Conservation (phyloP, 306 rosid species). For the Albizia julibrissin region DNA sequence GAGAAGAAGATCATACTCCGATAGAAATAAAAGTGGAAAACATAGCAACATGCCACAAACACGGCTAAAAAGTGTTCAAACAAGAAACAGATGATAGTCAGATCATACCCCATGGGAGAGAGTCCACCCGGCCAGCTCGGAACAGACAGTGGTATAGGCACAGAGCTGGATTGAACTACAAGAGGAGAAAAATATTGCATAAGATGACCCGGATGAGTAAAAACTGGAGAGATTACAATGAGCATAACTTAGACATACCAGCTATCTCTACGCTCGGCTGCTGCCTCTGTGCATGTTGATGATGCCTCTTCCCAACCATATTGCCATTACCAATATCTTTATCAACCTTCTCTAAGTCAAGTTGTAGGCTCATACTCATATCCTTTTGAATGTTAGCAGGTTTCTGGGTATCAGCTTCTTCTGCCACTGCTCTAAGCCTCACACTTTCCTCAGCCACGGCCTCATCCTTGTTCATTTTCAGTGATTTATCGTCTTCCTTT, state of each 20-base stretch:
- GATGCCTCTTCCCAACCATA: constrained; percentile 48
- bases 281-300: constrained; percentile 51
- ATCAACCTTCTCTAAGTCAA: constrained; percentile 77
- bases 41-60: neutral
- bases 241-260: constrained; percentile 43
- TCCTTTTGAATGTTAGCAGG: neutral
- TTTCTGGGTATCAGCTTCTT: constrained; percentile 56
- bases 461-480: constrained; percentile 57
- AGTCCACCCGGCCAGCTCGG: constrained; percentile 89
- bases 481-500: constrained; percentile 60
- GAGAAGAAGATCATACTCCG: constrained; percentile 49
- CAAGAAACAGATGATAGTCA: constrained; percentile 27
- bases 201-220: constrained; percentile 25
- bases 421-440: constrained; percentile 44
- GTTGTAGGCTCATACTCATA: constrained; percentile 59
- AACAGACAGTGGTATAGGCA: constrained; percentile 75
- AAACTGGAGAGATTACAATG: neutral
- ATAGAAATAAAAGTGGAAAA: neutral
- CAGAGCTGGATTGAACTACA: constrained; percentile 66
- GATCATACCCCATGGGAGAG: constrained; percentile 81
- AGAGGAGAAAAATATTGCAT: constrained; percentile 19
- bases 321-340: constrained; percentile 36
- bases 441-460: constrained; percentile 51
- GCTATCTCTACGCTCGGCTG: constrained; percentile 58
- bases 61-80: constrained; percentile 18